Percentiles rank a stretch among this genome's conserved stretches.
These are phyloP conservation scores for Tricholoma matsutake DNA, from an alignment of 768 basidiomycete genomes.

Conservation along the genomic window DNA sequence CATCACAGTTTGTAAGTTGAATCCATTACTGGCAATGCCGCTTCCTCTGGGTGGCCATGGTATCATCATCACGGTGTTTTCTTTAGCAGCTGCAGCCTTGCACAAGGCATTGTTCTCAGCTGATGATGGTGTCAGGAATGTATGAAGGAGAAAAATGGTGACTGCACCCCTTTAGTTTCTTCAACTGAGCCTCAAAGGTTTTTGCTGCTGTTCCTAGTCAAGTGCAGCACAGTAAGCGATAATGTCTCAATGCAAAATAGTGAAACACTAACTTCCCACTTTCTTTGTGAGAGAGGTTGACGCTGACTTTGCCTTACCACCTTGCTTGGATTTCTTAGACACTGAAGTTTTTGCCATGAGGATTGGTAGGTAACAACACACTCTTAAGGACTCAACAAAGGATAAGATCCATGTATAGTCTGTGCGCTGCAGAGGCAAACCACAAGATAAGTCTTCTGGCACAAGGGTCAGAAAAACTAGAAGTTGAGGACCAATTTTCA, in stretches of 20 bases:
- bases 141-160: neutral
- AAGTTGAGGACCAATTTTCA: neutral
- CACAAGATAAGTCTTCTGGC: neutral
- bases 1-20: conserved; percentile 1
- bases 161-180: neutral
- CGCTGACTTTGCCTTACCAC: neutral
- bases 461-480: neutral
- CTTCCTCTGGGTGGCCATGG: neutral
- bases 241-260: neutral
- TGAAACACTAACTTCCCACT: neutral
- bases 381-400: neutral
- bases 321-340: neutral
- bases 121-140: neutral
- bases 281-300: neutral
- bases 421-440: neutral
- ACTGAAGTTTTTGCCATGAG: neutral
- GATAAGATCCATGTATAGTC: neutral
- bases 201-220: neutral
- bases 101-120: conserved; percentile 1
- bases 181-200: neutral
- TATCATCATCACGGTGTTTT: conserved; percentile 1
- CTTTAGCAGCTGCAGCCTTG: conserved; percentile 1
- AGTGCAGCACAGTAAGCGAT: neutral
- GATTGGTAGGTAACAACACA: neutral
- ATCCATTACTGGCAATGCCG: neutral